Evolutionary conservation across 2,329 filamentous ascomycete genomes (phyloP).

Genomic region (Penicillium sp.): DNA sequence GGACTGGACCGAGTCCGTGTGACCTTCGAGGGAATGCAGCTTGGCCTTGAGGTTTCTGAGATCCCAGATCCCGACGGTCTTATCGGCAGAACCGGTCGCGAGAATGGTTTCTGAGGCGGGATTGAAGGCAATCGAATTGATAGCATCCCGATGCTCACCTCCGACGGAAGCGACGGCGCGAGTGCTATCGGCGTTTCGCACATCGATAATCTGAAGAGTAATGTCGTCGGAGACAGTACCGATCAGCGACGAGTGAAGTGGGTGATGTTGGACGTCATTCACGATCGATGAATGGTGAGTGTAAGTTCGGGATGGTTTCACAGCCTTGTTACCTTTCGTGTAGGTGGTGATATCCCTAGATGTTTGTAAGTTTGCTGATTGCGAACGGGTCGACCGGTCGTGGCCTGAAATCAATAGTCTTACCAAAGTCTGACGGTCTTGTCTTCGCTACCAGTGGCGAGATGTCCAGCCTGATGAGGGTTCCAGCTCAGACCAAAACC

Average conservation of each 20-base stretch:
- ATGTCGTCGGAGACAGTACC: constrained; percentile 93
- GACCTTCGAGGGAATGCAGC: constrained; percentile 82
- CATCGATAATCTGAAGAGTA: constrained; percentile 85
- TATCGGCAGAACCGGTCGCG: constrained; percentile 90
- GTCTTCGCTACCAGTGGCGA: constrained; percentile 89
- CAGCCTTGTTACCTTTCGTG: constrained; percentile 60
- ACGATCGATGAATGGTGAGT: constrained; percentile 86
- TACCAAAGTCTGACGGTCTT: constrained; percentile 87
- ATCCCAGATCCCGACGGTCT: constrained; percentile 94
- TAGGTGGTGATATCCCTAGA: constrained; percentile 73
- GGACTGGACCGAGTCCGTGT: constrained; percentile 83
- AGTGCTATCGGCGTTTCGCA: constrained; percentile 61
- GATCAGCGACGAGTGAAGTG: constrained; percentile 74
- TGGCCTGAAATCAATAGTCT: constrained; percentile 19
- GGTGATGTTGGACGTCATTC: constrained; percentile 95
- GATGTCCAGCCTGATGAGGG: constrained; percentile 70
- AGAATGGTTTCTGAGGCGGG: constrained; percentile 83
- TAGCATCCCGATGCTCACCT: constrained; percentile 79
- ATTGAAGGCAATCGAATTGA: constrained; percentile 95
- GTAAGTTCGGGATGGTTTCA: constrained; percentile 69
- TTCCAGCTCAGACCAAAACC: constrained; percentile 94
- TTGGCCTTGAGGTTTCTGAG: constrained; percentile 83
- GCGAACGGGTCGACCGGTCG: not conserved
- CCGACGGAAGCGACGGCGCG: constrained; percentile 63
- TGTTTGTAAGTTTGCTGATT: not conserved